These are phyloP conservation scores for Chernovozyma sophiae-reginae DNA, from an alignment of 1,139 yeast species.

Conservation along the genomic window DNA sequence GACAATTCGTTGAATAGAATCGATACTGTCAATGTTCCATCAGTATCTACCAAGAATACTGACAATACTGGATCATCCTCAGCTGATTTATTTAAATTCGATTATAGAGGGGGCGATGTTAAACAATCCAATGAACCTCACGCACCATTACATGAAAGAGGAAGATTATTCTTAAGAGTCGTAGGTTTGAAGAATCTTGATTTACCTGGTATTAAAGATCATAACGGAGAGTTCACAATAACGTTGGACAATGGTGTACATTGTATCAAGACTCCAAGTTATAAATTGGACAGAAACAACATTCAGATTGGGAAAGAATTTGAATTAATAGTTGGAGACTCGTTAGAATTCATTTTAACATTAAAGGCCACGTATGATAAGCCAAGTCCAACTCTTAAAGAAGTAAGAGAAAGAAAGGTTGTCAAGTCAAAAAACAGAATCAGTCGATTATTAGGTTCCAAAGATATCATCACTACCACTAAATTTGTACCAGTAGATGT, in stretches of 20 bases:
- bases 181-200: constrained; percentile 54
- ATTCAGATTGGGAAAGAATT: constrained; percentile 72
- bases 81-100: constrained; percentile 1
- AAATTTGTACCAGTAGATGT: constrained; percentile 49
- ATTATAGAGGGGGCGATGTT: neutral
- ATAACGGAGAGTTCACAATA: constrained; percentile 62
- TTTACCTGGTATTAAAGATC: constrained; percentile 52
- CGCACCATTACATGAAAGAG: constrained; percentile 47
- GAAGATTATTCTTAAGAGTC: constrained; percentile 68
- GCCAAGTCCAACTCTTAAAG: constrained; percentile 51
- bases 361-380: constrained; percentile 61
- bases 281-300: constrained; percentile 37
- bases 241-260: constrained; percentile 89
- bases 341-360: constrained; percentile 68
- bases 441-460: constrained; percentile 47
- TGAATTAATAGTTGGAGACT: constrained; percentile 68
- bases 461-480: constrained; percentile 49
- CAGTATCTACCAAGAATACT: constrained; percentile 17
- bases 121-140: neutral
- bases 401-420: constrained; percentile 51
- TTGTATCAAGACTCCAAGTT: constrained; percentile 70
- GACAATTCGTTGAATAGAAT: constrained; percentile 13
- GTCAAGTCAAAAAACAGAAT: constrained; percentile 45
- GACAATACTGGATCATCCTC: constrained; percentile 17
- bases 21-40: constrained; percentile 29